Evolutionary conservation across 306 rosid species (phyloP).

Genomic region (Medicago lupulina): DNA sequence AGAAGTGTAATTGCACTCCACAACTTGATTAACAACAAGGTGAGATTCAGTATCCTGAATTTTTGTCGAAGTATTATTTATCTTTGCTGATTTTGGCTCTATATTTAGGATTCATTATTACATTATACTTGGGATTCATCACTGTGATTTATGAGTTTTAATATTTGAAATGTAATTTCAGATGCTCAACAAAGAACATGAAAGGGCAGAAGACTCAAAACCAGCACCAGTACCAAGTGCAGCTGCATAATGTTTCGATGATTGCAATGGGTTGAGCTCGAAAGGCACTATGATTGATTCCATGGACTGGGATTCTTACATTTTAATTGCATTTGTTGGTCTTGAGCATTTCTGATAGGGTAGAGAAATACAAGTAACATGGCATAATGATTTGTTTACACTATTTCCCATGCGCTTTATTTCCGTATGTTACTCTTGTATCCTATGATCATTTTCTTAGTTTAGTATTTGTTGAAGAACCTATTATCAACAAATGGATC

Average conservation of each 20-base stretch:
- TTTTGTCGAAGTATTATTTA: slow-evolving; percentile 5
- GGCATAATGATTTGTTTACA: slow-evolving; percentile 38
- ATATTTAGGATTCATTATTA: slow-evolving; percentile 7
- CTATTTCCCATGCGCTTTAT: slow-evolving; percentile 21
- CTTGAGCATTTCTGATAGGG: slow-evolving; percentile 34
- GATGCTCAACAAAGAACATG: slow-evolving; percentile 66
- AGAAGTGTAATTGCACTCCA: slow-evolving; percentile 63
- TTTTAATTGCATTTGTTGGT: neutral
- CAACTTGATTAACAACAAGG: slow-evolving; percentile 67
- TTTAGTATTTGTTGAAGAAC: slow-evolving; percentile 33
- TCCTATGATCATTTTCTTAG: slow-evolving; percentile 25
- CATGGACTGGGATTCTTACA: slow-evolving; percentile 15
- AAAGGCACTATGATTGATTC: slow-evolving; percentile 12
- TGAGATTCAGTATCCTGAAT: slow-evolving; percentile 38
- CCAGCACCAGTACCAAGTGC: slow-evolving; percentile 50
- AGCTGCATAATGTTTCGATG: slow-evolving; percentile 40
- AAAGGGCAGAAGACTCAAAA: slow-evolving; percentile 59
- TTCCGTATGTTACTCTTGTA: slow-evolving; percentile 7
- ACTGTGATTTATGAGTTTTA: slow-evolving; percentile 30
- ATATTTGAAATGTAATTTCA: slow-evolving; percentile 44
- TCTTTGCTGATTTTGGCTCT: slow-evolving; percentile 17
- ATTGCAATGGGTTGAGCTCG: slow-evolving; percentile 24
- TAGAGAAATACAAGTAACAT: slow-evolving; percentile 38
- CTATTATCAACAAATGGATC: slow-evolving; percentile 10
- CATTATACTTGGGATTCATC: slow-evolving; percentile 1